These are phyloP conservation scores for Theileria luwenshuni DNA, from an alignment of 169 alveolate genomes.

Conservation along the genomic window DNA sequence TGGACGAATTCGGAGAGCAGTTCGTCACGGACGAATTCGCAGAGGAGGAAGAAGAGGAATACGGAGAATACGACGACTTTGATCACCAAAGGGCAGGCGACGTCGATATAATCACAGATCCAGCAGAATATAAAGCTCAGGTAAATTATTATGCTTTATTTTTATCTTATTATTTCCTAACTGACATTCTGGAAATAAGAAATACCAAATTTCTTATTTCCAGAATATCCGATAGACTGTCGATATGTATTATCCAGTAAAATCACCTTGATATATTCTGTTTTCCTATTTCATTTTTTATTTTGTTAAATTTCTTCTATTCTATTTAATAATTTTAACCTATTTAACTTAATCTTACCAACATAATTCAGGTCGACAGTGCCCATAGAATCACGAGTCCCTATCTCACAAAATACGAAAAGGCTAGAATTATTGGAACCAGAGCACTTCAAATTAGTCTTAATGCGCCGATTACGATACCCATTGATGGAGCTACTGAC, in stretches of 20 bases:
- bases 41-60: constrained; percentile 78
- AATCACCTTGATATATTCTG: too few species aligned
- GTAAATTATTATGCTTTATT: constrained; percentile 19
- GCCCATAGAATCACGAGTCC: constrained; percentile 91
- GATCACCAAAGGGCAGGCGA: constrained; percentile 69
- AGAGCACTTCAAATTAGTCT: constrained; percentile 98
- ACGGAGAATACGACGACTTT: constrained; percentile 73
- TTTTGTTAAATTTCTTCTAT: neutral
- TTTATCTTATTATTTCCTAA: neutral
- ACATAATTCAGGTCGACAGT: constrained; percentile 64
- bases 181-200: neutral
- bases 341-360: too few species aligned
- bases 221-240: too few species aligned
- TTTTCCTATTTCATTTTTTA: neutral
- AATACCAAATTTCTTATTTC: too few species aligned
- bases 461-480: constrained; percentile 96
- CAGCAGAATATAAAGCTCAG: constrained; percentile 54
- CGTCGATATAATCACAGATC: constrained; percentile 70
- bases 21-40: constrained; percentile 79
- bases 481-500: constrained; percentile 77
- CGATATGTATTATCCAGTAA: too few species aligned
- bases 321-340: neutral
- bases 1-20: constrained; percentile 79
- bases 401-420: constrained; percentile 96
- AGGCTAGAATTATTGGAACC: constrained; percentile 99